Conservation (phyloP, 768 basidiomycete species). For the Tylopilus sp. region DNA sequence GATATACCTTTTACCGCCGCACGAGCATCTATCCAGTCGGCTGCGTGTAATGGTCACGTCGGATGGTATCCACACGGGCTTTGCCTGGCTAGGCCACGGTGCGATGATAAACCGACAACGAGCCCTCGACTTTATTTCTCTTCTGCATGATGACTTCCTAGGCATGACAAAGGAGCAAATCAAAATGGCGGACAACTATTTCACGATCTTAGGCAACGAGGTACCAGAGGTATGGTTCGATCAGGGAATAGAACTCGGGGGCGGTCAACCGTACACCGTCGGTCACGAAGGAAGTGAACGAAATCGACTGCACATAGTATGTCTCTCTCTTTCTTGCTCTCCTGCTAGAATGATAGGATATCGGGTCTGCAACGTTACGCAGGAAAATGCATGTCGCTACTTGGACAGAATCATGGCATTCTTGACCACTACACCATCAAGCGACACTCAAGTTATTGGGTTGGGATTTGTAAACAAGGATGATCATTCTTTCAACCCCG, state of each 20-base stretch:
- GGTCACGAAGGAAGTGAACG: slow-evolving; percentile 55
- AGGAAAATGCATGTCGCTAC: slow-evolving; percentile 46
- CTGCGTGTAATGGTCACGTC: slow-evolving; percentile 42
- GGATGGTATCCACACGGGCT: slow-evolving; percentile 45
- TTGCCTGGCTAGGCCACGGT: slow-evolving; percentile 69
- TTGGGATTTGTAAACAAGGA: slow-evolving; percentile 11
- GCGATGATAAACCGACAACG: slow-evolving; percentile 45
- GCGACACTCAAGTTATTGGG: background rate
- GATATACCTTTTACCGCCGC: slow-evolving; percentile 57
- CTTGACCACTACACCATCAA: background rate
- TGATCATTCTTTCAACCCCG: background rate
- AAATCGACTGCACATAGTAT: slow-evolving; percentile 57
- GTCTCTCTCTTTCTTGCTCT: slow-evolving; percentile 30
- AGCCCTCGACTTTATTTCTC: slow-evolving; percentile 45
- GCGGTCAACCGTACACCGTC: slow-evolving; percentile 60
- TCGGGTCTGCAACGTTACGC: background rate
- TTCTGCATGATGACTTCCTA: slow-evolving; percentile 38
- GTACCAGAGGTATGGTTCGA: slow-evolving; percentile 63
- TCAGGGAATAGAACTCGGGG: slow-evolving; percentile 56
- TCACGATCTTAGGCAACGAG: slow-evolving; percentile 52
- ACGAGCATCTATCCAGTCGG: slow-evolving; percentile 55
- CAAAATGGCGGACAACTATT: slow-evolving; percentile 73
- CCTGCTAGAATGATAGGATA: background rate
- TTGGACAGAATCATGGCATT: slow-evolving; percentile 34
- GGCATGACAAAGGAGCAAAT: slow-evolving; percentile 46